Evolutionary conservation across 495 filamentous ascomycete species (phyloP).

Genomic region (Aspergillus incahuasiensis): DNA sequence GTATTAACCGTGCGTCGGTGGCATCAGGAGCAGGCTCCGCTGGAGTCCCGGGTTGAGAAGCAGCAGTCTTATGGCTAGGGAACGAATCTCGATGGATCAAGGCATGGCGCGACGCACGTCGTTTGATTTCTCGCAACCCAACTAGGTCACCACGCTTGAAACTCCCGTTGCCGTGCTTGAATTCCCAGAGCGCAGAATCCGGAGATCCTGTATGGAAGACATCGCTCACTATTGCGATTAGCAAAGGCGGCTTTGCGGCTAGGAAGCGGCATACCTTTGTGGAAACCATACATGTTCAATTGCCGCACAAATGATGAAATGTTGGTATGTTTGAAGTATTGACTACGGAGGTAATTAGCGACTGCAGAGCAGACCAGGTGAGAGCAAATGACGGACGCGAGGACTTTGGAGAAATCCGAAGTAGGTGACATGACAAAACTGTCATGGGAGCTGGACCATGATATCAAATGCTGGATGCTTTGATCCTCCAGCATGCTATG

Average conservation of each 20-base stretch:
- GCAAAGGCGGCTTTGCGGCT: conserved; percentile 1
- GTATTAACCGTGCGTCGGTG: conserved; percentile 67
- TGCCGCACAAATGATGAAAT: conserved; percentile 98
- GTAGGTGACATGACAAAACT: conserved; percentile 99
- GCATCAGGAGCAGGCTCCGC: conserved; percentile 76
- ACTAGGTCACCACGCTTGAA: conserved; percentile 93
- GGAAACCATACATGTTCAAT: conserved; percentile 99
- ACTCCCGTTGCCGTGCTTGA: conserved; percentile 96
- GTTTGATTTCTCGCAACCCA: conserved; percentile 91
- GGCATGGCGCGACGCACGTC: conserved; percentile 91
- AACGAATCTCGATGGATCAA: conserved; percentile 94
- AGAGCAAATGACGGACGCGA: conserved; percentile 69
- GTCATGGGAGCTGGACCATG: conserved; percentile 88
- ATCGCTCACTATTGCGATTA: conserved; percentile 71
- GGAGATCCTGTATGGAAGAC: conserved; percentile 97
- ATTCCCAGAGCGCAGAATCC: conserved; percentile 95
- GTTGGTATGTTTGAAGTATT: conserved; percentile 99
- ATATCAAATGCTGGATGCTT: conserved; percentile 88
- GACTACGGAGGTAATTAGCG: conserved; percentile 42
- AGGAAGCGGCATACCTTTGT: conserved; percentile 70
- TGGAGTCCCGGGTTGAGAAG: conserved; percentile 77
- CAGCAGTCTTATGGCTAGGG: conserved; percentile 65
- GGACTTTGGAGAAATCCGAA: conserved; percentile 95
- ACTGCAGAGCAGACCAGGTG: conserved; percentile 5
- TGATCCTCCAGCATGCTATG: conserved; percentile 92